phyloP scores from a whole-genome alignment of 768 basidiomycete genomes.

The Pleurotus giganteus region DNA sequence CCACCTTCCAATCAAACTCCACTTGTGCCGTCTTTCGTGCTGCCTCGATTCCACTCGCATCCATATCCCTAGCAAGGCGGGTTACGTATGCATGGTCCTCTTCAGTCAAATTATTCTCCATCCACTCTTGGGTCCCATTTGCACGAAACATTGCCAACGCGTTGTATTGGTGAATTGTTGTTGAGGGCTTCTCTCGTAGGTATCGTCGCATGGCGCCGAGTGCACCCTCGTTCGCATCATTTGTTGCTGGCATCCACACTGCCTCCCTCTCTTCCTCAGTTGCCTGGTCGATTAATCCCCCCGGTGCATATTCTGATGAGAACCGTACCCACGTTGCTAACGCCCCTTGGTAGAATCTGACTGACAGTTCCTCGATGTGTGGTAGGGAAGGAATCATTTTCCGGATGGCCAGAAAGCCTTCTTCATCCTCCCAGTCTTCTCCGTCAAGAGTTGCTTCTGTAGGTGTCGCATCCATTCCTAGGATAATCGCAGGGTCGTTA shows the following conservation, averaged over 20 bases:
- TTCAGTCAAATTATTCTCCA: neutral
- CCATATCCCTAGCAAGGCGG: neutral
- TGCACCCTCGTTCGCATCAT: conserved; percentile 21
- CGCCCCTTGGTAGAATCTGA: conserved; percentile 25
- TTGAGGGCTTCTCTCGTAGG: conserved; percentile 7
- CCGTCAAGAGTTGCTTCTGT: conserved; percentile 20
- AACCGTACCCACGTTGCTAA: conserved; percentile 19
- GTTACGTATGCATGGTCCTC: neutral
- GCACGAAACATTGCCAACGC: conserved; percentile 9
- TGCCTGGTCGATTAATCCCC: conserved; percentile 11
- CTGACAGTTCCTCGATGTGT: conserved; percentile 15
- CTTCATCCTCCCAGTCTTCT: conserved; percentile 16
- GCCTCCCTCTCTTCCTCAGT: conserved; percentile 1
- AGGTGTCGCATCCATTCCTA: conserved; percentile 12
- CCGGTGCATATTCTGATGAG: conserved; percentile 17
- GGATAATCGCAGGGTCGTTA: conserved; percentile 18
- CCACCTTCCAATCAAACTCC: neutral
- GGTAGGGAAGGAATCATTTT: conserved; percentile 9
- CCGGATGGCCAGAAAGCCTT: conserved; percentile 18
- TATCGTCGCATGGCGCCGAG: conserved; percentile 16
- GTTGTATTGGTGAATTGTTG: conserved; percentile 15
- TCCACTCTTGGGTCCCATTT: neutral
- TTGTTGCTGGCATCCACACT: conserved; percentile 20
- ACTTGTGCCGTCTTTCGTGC: neutral
- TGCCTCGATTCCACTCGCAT: neutral